Conservation (phyloP, 805 yeast genomes). For the Wickerhamomyces bisporus region DNA sequence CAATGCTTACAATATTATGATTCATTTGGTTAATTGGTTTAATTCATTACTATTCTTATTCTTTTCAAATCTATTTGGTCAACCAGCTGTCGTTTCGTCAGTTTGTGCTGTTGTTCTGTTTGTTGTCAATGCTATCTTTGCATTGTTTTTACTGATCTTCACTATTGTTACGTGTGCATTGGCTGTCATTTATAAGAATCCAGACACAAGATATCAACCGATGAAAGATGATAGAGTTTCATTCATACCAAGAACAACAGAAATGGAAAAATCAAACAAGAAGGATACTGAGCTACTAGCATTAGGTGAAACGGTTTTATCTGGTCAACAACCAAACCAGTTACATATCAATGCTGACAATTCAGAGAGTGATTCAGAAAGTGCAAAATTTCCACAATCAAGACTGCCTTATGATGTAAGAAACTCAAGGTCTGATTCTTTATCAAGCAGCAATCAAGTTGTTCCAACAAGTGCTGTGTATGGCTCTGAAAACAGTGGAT, state of each 20-base stretch:
- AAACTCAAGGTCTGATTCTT: conserved; percentile 18
- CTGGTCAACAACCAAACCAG: conserved; percentile 25
- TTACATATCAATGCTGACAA: conserved; percentile 8
- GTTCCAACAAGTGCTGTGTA: conserved; percentile 24
- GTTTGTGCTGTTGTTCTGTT: conserved; percentile 89
- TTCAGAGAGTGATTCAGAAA: conserved; percentile 13
- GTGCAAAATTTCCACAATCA: conserved; percentile 12
- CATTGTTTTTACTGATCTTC: conserved; percentile 74
- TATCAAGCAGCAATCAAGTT: conserved; percentile 11
- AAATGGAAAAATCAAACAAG: conserved; percentile 20
- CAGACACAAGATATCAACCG: conserved; percentile 93
- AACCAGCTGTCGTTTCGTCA: conserved; percentile 84
- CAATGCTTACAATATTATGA: conserved; percentile 85
- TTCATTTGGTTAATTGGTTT: conserved; percentile 71
- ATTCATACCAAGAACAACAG: conserved; percentile 64
- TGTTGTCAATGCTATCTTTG: conserved; percentile 83
- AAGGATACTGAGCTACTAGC: conserved; percentile 26
- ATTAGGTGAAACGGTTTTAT: conserved; percentile 24
- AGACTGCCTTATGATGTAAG: conserved; percentile 2
- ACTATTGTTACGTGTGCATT: conserved; percentile 83
- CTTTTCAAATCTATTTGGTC: conserved; percentile 78
- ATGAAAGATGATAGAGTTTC: conserved; percentile 95
- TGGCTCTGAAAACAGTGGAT: conserved; percentile 10
- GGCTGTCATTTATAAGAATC: conserved; percentile 83
- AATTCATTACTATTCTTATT: conserved; percentile 86